These are phyloP conservation scores for Rosa multiflora DNA, from an alignment of 306 rosid species.

Conservation along the genomic window DNA sequence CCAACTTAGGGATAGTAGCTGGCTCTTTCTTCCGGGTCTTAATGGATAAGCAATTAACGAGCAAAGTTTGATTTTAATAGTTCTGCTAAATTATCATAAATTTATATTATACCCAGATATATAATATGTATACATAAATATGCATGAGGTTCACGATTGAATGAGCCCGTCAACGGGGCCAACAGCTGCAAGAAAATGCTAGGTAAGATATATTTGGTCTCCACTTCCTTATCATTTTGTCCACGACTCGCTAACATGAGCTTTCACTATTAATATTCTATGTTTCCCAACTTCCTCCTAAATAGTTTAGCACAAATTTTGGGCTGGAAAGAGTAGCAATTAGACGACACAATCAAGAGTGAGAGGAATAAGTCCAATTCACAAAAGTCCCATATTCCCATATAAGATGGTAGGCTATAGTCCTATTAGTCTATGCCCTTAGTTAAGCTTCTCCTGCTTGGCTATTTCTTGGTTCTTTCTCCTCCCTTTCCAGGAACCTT, in stretches of 20 bases:
- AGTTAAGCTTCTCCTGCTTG: not conserved
- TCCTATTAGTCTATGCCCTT: not conserved
- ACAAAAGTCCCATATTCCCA: not conserved
- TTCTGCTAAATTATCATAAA: no score
- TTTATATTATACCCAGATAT: no score
- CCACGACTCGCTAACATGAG: not conserved
- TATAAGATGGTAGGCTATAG: not conserved
- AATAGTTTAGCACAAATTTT: not conserved
- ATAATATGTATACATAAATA: no score
- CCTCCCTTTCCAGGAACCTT: conserved; percentile 17
- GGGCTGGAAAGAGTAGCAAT: not conserved
- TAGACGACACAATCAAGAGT: not conserved
- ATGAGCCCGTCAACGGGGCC: conserved; percentile 2
- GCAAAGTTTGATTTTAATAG: no score
- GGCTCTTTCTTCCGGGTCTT: no score
- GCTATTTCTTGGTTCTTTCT: conserved; percentile 24
- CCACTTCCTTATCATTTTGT: not conserved
- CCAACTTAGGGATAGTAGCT: no score
- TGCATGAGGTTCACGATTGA: conserved; percentile 1
- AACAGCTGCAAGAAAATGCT: not conserved
- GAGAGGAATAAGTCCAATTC: not conserved
- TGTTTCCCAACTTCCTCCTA: not conserved
- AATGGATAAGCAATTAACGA: no score
- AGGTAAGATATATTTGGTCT: not conserved
- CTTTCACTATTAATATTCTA: not conserved